Conservation (phyloP, 75 land plant genomes). For the Sequoiadendron giganteum region DNA sequence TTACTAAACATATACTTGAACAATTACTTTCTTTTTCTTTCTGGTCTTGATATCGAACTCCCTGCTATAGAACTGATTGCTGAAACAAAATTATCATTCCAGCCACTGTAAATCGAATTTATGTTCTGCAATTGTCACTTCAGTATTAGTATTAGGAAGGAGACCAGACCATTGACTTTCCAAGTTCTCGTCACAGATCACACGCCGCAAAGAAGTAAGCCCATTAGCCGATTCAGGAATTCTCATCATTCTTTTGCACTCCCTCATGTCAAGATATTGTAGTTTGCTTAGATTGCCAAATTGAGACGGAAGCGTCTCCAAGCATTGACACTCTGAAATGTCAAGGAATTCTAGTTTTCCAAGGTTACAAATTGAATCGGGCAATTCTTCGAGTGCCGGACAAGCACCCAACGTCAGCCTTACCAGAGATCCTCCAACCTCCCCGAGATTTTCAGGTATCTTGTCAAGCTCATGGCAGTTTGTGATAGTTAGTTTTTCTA, state of each 20-base stretch:
- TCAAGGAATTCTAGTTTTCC: not conserved
- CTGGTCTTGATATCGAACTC: no score
- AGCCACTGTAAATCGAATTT: slow-evolving; percentile 48
- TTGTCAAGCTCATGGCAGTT: slow-evolving; percentile 8
- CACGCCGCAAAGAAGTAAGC: not conserved
- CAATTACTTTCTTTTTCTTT: no score
- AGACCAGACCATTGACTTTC: not conserved
- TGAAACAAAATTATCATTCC: slow-evolving; percentile 16
- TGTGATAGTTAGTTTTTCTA: not conserved
- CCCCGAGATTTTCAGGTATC: not conserved
- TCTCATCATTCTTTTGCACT: not conserved
- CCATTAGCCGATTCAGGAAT: not conserved
- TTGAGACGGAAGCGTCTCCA: not conserved
- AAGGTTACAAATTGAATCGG: not conserved
- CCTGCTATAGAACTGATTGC: not conserved
- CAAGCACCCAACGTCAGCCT: not conserved
- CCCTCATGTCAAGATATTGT: not conserved
- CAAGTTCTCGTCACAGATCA: slow-evolving; percentile 14
- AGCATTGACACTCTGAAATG: not conserved
- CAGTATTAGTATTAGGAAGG: slow-evolving; percentile 20
- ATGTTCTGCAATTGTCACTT: slow-evolving; percentile 43
- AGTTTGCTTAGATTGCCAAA: not conserved
- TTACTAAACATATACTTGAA: no score
- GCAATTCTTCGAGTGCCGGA: not conserved
- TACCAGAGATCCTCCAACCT: slow-evolving; percentile 14